These are phyloP conservation scores for Fomitiporia mediterranea DNA, from an alignment of 1,284 basidiomycete genomes.

Conservation along the genomic window DNA sequence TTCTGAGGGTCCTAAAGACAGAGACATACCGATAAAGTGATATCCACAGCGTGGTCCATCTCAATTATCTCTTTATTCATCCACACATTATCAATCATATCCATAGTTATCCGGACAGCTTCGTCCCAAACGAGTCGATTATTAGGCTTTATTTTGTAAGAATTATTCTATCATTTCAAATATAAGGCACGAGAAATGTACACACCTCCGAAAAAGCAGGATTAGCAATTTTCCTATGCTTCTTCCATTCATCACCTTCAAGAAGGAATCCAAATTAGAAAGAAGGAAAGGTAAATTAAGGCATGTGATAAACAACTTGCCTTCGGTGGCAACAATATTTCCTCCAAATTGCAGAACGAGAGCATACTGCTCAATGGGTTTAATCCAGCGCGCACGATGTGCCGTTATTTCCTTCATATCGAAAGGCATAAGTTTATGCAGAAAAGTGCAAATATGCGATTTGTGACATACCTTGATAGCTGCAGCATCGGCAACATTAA, in stretches of 20 bases:
- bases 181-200: background rate
- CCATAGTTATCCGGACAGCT: conserved; percentile 36
- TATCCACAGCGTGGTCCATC: conserved; percentile 18
- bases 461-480: conserved; percentile 32
- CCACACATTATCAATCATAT: conserved; percentile 37
- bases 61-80: conserved; percentile 30
- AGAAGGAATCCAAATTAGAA: background rate
- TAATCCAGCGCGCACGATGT: conserved; percentile 8
- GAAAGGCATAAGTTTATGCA: too few relatives aligned
- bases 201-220: conserved; percentile 39
- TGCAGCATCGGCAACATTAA: conserved; percentile 36
- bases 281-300: too few relatives aligned
- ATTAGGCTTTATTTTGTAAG: conserved; percentile 30
- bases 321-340: conserved; percentile 40
- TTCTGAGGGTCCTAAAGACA: conserved; percentile 24
- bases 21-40: conserved; percentile 32
- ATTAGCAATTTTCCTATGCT: conserved; percentile 38
- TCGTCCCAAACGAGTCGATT: conserved; percentile 43
- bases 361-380: conserved; percentile 30
- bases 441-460: background rate
- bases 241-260: conserved; percentile 36
- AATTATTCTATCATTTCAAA: conserved; percentile 21
- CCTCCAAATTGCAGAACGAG: conserved; percentile 34
- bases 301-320: too few relatives aligned
- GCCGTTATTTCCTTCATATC: conserved; percentile 16